Conservation (phyloP, 768 basidiomycete genomes). For the Coprinellus micaceus region DNA sequence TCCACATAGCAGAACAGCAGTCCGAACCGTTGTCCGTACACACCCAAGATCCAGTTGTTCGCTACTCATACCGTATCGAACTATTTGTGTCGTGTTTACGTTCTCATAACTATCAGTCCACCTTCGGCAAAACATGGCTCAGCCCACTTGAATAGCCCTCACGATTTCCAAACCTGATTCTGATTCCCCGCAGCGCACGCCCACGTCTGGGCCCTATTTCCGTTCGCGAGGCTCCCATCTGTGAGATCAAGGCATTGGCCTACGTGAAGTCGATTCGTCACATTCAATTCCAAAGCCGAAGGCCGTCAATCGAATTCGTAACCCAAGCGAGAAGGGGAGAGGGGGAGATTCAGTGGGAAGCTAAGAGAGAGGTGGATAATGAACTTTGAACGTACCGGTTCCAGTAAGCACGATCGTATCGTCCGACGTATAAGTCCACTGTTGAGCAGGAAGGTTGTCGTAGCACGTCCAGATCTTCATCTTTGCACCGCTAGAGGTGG, state of each 20-base stretch:
- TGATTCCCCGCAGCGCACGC: slow-evolving; percentile 12
- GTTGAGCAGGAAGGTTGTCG: slow-evolving; percentile 15
- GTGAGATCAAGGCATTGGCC: slow-evolving; percentile 22
- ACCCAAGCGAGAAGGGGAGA: too few species aligned
- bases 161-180: slow-evolving; percentile 17
- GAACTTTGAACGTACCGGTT: slow-evolving; percentile 13
- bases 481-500: slow-evolving; percentile 16
- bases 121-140: too few species aligned
- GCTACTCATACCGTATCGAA: too few species aligned
- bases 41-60: too few species aligned
- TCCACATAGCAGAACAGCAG: too few species aligned
- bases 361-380: not conserved
- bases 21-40: too few species aligned
- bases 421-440: slow-evolving; percentile 16
- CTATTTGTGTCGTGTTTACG: too few species aligned
- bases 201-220: slow-evolving; percentile 19
- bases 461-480: slow-evolving; percentile 25
- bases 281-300: not conserved
- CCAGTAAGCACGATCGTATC: slow-evolving; percentile 10
- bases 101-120: too few species aligned
- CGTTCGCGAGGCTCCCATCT: slow-evolving; percentile 17
- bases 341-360: too few species aligned
- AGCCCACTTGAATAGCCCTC: too few species aligned
- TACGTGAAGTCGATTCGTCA: not conserved
- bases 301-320: too few species aligned